These are phyloP conservation scores for Hymenoscyphus occultus DNA, from an alignment of 2,329 filamentous ascomycete species.

Conservation along the genomic window DNA sequence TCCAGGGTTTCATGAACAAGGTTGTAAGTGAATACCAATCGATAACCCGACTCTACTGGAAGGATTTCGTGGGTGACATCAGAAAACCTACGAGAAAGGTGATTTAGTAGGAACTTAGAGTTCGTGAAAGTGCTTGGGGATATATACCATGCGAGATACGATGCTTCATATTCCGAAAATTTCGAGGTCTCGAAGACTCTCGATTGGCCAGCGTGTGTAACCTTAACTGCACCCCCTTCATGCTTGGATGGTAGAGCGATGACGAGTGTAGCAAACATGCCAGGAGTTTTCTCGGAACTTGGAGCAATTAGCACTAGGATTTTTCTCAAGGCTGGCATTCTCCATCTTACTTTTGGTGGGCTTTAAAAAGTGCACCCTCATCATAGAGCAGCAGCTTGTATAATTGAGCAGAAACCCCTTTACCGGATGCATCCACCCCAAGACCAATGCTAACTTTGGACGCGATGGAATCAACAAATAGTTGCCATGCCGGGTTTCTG, in stretches of 20 bases:
- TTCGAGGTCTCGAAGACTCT: constrained; percentile 20
- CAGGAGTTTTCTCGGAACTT: constrained; percentile 43
- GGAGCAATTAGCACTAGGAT: not conserved
- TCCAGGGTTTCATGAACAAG: constrained; percentile 38
- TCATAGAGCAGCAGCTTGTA: constrained; percentile 51
- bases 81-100: constrained; percentile 43
- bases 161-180: constrained; percentile 7
- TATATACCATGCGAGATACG: constrained; percentile 18
- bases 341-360: constrained; percentile 40
- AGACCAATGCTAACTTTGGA: constrained; percentile 32
- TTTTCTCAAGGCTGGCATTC: no score
- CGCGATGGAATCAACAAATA: constrained; percentile 32
- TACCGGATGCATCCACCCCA: constrained; percentile 31
- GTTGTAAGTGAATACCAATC: constrained; percentile 53
- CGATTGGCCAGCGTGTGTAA: constrained; percentile 39
- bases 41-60: constrained; percentile 46
- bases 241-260: constrained; percentile 49
- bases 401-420: constrained; percentile 37
- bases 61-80: constrained; percentile 52
- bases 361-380: constrained; percentile 48
- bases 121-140: no score
- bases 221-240: constrained; percentile 44
- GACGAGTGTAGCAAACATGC: constrained; percentile 52
- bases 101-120: no score
- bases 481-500: constrained; percentile 37